phyloP scores from a whole-genome alignment of 2,329 filamentous ascomycete species.

The Pseudogymnoascus sp. region DNA sequence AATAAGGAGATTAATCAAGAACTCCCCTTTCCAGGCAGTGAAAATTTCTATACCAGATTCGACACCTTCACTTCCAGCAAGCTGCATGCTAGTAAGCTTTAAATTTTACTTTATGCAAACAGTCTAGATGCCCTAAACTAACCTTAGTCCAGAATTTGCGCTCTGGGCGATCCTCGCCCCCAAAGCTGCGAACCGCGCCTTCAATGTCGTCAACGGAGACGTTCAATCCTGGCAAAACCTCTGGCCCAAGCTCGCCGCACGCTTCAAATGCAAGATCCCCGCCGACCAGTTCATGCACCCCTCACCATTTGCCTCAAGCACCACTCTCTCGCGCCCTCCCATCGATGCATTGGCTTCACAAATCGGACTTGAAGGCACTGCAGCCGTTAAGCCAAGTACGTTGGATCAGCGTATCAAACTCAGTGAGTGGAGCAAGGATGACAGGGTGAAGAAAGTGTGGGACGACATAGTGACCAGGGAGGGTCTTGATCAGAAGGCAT shows the following conservation, averaged over 20 bases:
- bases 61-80: background rate
- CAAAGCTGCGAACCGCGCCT: slow-evolving; percentile 29
- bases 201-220: slow-evolving; percentile 35
- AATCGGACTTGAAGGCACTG: slow-evolving; percentile 22
- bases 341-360: slow-evolving; percentile 17
- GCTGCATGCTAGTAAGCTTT: background rate
- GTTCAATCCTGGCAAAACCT: slow-evolving; percentile 31
- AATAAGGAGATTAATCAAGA: slow-evolving; percentile 26
- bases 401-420: slow-evolving; percentile 23
- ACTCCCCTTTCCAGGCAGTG: slow-evolving; percentile 28
- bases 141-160: background rate
- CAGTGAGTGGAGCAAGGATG: slow-evolving; percentile 12
- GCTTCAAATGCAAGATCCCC: slow-evolving; percentile 24
- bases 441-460: slow-evolving; percentile 9
- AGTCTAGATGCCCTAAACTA: background rate
- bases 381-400: slow-evolving; percentile 17
- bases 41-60: background rate
- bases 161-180: slow-evolving; percentile 14
- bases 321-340: slow-evolving; percentile 17
- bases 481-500: slow-evolving; percentile 11
- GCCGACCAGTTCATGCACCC: background rate
- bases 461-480: slow-evolving; percentile 9
- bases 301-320: background rate
- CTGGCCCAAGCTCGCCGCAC: slow-evolving; percentile 33
- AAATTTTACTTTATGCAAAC: background rate